Evolutionary conservation across 306 rosid species (phyloP).

Genomic region (Glycine latifolia): DNA sequence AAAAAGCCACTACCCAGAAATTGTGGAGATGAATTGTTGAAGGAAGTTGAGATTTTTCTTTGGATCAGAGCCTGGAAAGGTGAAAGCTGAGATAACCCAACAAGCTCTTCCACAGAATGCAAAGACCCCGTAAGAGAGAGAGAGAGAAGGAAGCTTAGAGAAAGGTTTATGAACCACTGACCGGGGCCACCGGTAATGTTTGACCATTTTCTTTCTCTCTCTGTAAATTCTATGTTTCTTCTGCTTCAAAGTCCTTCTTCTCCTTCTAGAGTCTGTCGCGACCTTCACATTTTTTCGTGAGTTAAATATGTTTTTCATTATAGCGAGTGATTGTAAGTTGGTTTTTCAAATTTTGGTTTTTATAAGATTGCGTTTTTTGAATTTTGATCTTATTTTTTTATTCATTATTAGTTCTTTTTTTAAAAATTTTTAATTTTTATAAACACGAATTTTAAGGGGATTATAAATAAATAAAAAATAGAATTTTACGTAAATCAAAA

Average conservation of each 20-base stretch:
- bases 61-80: constrained; percentile 45
- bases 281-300: background rate
- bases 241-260: background rate
- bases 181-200: constrained; percentile 75
- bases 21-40: constrained; percentile 34
- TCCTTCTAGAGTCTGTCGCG: background rate
- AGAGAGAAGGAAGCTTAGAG: constrained; percentile 2
- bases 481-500: too few species aligned
- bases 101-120: constrained; percentile 38
- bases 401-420: too few species aligned
- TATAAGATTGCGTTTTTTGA: too few species aligned
- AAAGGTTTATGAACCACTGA: constrained; percentile 67
- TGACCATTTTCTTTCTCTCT: constrained; percentile 57
- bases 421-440: too few species aligned
- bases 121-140: constrained; percentile 43
- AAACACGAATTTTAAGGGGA: too few species aligned
- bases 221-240: constrained; percentile 14
- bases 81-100: constrained; percentile 28
- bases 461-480: too few species aligned
- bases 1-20: constrained; percentile 37
- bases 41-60: constrained; percentile 41
- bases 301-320: too few species aligned
- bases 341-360: too few species aligned
- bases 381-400: too few species aligned
- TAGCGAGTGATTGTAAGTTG: too few species aligned